phyloP scores from a whole-genome alignment of 73 alveolate genomes.

The Paramecium primaurelia region DNA sequence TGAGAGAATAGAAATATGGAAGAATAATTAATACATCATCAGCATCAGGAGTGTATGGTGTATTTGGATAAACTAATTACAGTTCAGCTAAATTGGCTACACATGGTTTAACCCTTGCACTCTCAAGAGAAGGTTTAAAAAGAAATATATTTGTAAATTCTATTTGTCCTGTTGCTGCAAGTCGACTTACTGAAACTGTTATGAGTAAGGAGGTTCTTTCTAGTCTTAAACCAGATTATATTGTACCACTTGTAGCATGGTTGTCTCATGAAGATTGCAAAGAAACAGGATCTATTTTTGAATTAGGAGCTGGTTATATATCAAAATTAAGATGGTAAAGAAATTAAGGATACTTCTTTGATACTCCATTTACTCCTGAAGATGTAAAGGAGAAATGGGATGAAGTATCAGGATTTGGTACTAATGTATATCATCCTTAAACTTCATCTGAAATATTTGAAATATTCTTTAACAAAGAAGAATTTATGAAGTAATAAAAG shows the following conservation, averaged over 20 bases:
- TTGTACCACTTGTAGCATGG: constrained; percentile 77
- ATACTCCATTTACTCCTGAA: constrained; percentile 77
- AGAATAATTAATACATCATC: constrained; percentile 76
- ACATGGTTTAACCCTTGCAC: constrained; percentile 89
- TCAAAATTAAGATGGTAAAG: constrained; percentile 10
- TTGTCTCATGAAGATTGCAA: neutral
- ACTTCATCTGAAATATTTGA: constrained; percentile 49
- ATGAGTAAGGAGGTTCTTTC: constrained; percentile 58
- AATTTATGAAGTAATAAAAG: neutral
- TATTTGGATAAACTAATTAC: constrained; percentile 92
- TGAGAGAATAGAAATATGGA: constrained; percentile 75
- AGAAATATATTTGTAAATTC: constrained; percentile 85
- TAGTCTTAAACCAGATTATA: constrained; percentile 68
- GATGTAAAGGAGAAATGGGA: constrained; percentile 65
- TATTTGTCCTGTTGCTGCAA: constrained; percentile 94
- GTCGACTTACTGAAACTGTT: constrained; percentile 89
- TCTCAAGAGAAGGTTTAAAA: constrained; percentile 90
- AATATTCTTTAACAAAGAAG: constrained; percentile 50
- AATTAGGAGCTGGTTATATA: constrained; percentile 50
- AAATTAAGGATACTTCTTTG: constrained; percentile 53
- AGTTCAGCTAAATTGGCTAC: constrained; percentile 87
- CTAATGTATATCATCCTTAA: constrained; percentile 38
- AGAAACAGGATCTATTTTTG: neutral
- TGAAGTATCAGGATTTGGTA: constrained; percentile 28
- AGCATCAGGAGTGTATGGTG: constrained; percentile 93